Evolutionary conservation across 202 grass and related monocot genomes (phyloP).

Genomic region (Schoenoplectus tabernaemontani): DNA sequence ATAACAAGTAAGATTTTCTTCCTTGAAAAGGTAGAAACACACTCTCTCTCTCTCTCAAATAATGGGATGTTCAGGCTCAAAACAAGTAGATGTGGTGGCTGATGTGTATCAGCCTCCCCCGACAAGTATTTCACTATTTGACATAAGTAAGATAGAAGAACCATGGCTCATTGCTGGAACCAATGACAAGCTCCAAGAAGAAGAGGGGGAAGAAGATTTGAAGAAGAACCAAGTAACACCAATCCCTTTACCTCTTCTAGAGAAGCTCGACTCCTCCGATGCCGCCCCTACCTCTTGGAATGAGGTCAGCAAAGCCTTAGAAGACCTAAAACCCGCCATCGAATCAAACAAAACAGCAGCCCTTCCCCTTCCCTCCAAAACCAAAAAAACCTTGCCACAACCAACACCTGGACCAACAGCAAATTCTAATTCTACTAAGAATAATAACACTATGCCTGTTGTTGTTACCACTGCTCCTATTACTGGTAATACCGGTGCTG

Average conservation of each 20-base stretch:
- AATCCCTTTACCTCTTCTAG: constrained; percentile 53
- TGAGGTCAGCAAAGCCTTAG: constrained; percentile 90
- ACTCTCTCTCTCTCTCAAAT: not conserved
- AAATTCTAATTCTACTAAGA: constrained; percentile 14
- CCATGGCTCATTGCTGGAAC: constrained; percentile 65
- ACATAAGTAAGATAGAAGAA: constrained; percentile 72
- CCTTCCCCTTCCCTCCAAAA: constrained; percentile 17
- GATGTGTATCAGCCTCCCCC: constrained; percentile 64
- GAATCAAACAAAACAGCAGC: constrained; percentile 29
- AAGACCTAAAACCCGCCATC: constrained; percentile 77
- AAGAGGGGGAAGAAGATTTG: not conserved
- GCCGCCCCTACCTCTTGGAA: constrained; percentile 64
- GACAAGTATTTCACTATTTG: constrained; percentile 70
- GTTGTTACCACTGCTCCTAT: not conserved
- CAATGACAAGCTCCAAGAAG: constrained; percentile 23
- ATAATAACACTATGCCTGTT: not conserved
- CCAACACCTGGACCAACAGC: not conserved
- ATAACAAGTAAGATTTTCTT: not conserved
- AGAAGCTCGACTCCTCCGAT: constrained; percentile 82
- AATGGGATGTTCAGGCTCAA: constrained; percentile 72
- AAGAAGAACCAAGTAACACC: constrained; percentile 36
- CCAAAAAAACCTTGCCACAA: not conserved
- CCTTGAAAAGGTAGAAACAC: not conserved
- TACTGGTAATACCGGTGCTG: not conserved
- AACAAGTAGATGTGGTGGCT: constrained; percentile 28